phyloP scores from a whole-genome alignment of 495 filamentous ascomycete genomes.

The Penicillium flavigenum region DNA sequence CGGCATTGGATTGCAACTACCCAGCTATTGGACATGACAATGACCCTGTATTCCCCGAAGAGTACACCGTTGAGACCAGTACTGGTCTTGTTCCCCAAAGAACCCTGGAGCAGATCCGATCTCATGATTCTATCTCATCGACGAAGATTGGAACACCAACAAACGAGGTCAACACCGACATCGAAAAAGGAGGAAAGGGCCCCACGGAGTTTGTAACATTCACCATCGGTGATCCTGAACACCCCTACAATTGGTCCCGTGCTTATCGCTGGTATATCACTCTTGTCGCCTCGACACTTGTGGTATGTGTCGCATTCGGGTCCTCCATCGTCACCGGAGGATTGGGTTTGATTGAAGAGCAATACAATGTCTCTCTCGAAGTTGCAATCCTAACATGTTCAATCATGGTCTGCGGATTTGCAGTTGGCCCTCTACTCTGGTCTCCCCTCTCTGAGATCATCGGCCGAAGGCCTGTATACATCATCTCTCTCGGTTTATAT shows the following conservation, averaged over 20 bases:
- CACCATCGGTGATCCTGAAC: conserved; percentile 45
- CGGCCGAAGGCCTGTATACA: conserved; percentile 60
- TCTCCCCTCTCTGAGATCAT: conserved; percentile 75
- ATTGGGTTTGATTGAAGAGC: conserved; percentile 52
- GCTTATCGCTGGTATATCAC: conserved; percentile 60
- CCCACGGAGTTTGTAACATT: conserved; percentile 33
- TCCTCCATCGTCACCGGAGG: conserved; percentile 62
- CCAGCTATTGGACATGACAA: conserved; percentile 24
- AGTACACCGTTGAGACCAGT: conserved; percentile 34
- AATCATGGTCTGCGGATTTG: conserved; percentile 44
- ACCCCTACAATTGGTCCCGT: conserved; percentile 54
- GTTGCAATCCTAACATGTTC: conserved; percentile 57
- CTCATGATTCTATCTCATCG: conserved; percentile 14
- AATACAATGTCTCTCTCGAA: conserved; percentile 63
- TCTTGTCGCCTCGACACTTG: conserved; percentile 51
- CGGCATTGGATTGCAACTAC: conserved; percentile 31
- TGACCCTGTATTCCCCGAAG: conserved; percentile 33
- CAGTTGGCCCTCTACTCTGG: conserved; percentile 54
- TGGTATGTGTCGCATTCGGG: conserved; percentile 56
- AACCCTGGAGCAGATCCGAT: conserved; percentile 29
- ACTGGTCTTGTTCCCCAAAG: conserved; percentile 33
- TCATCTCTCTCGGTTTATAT: conserved; percentile 52
- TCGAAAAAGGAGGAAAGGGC: conserved; percentile 26
- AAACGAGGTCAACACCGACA: conserved; percentile 12
- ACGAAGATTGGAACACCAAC: conserved; percentile 3